These are phyloP conservation scores for Zea luxurians DNA, from an alignment of 176 grass and related monocot genomes.

Conservation along the genomic window DNA sequence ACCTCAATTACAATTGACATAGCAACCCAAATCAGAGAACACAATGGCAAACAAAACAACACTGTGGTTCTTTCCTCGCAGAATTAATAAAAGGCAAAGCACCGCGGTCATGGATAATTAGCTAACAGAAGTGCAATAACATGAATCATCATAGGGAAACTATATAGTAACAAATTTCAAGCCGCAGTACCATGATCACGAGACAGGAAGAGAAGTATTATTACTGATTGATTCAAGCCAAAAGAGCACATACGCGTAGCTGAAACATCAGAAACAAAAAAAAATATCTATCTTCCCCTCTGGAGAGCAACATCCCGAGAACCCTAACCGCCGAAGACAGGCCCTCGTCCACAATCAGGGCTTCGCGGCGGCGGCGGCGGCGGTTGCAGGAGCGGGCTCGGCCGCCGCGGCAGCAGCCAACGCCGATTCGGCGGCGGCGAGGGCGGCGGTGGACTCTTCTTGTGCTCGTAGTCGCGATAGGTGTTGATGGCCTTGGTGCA, in stretches of 20 bases:
- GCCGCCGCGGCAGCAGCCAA: conserved; percentile 16
- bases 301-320: conserved; percentile 24
- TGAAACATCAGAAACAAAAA: conserved; percentile 5
- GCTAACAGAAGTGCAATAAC: not conserved
- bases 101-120: not conserved
- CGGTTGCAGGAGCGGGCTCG: conserved; percentile 39
- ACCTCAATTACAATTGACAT: conserved; percentile 3
- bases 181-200: not conserved
- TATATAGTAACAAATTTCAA: conserved; percentile 3
- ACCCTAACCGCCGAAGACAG: conserved; percentile 38
- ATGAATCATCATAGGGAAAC: conserved; percentile 7
- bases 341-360: conserved; percentile 45
- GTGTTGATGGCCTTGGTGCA: conserved; percentile 93
- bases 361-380: conserved; percentile 50
- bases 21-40: not conserved
- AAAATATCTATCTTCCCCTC: not conserved
- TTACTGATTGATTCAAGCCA: conserved; percentile 1
- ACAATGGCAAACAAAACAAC: not conserved
- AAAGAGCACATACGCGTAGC: not conserved
- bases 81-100: not conserved
- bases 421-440: conserved; percentile 15
- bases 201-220: not conserved
- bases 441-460: conserved; percentile 51
- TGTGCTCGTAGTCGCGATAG: conserved; percentile 71
- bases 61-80: not conserved